A percentile compares a stretch with the other conserved stretches of the same genome.
phyloP scores from a whole-genome alignment of 2,329 filamentous ascomycete species.

The Colletotrichum magnum region DNA sequence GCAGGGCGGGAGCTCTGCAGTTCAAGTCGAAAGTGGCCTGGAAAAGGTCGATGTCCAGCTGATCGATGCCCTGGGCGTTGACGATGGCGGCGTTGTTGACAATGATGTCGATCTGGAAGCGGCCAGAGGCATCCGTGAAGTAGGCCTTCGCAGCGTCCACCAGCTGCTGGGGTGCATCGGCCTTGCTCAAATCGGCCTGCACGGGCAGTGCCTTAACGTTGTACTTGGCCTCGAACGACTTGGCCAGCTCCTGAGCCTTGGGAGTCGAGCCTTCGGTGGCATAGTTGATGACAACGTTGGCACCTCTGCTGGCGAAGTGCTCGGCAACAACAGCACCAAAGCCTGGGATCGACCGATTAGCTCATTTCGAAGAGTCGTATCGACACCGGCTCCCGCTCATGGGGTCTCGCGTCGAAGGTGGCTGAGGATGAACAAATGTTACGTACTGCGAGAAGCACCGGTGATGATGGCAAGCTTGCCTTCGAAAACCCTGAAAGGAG shows the following conservation, averaged over 20 bases:
- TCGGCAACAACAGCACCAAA: constrained; percentile 77
- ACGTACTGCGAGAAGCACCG: constrained; percentile 80
- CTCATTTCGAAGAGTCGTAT: constrained; percentile 1
- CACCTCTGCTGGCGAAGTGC: constrained; percentile 80
- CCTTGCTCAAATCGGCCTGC: constrained; percentile 79
- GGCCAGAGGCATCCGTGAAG: constrained; percentile 63
- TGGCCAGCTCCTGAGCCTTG: constrained; percentile 57
- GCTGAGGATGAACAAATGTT: too few relatives aligned
- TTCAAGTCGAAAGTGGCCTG: constrained; percentile 82
- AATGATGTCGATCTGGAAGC: constrained; percentile 83
- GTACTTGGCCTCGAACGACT: constrained; percentile 63
- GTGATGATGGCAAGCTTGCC: constrained; percentile 86
- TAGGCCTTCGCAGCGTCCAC: constrained; percentile 71
- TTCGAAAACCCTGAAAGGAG: constrained; percentile 63
- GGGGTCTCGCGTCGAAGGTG: too few relatives aligned
- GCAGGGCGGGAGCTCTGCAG: constrained; percentile 83
- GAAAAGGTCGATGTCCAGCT: constrained; percentile 69
- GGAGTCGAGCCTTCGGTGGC: constrained; percentile 61
- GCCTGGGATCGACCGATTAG: constrained; percentile 60
- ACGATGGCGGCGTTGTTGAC: constrained; percentile 87
- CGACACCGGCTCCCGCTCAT: too few relatives aligned
- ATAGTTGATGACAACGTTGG: constrained; percentile 79
- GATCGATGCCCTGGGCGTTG: constrained; percentile 71
- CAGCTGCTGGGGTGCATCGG: constrained; percentile 71
- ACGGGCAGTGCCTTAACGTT: constrained; percentile 71